Conservation (phyloP, 129 eudicot genomes). For the Saussurea involucrata region DNA sequence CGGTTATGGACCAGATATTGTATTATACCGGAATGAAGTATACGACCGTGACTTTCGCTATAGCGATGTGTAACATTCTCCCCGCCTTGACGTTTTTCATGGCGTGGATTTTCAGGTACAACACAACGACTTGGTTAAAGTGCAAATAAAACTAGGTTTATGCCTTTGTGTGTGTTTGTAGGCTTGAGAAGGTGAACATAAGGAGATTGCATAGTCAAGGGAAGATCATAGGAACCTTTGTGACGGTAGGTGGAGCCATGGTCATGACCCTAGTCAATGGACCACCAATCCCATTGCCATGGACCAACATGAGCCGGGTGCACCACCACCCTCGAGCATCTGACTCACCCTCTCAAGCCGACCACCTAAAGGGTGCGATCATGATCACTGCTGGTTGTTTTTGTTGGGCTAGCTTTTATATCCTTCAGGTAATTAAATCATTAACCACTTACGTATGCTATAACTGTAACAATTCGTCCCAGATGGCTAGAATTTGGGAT, state of each 20-base stretch:
- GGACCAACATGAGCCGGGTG: conserved; percentile 25
- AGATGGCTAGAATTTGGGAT: too few species aligned
- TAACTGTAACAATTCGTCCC: too few species aligned
- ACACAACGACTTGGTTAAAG: not conserved
- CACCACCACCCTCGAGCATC: conserved; percentile 27
- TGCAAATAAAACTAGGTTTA: not conserved
- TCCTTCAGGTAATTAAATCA: conserved; percentile 33
- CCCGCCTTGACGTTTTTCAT: conserved; percentile 66
- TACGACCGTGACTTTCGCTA: conserved; percentile 55
- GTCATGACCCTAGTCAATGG: conserved; percentile 74
- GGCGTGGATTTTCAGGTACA: conserved; percentile 61
- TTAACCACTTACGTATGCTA: not conserved
- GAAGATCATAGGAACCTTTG: conserved; percentile 70
- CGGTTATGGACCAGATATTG: conserved; percentile 68
- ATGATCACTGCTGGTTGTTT: conserved; percentile 75
- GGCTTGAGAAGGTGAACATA: conserved; percentile 66
- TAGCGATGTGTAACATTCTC: conserved; percentile 62
- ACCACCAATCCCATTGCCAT: conserved; percentile 49
- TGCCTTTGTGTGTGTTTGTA: conserved; percentile 7
- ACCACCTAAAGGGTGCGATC: conserved; percentile 66
- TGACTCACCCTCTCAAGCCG: conserved; percentile 20
- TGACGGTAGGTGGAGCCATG: conserved; percentile 83
- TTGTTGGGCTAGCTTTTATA: conserved; percentile 63
- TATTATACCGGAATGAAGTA: conserved; percentile 60
- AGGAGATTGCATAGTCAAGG: conserved; percentile 54